Base-by-base conservation (phyloP, 768 basidiomycete species). In the Mrakia gelida region DNA sequence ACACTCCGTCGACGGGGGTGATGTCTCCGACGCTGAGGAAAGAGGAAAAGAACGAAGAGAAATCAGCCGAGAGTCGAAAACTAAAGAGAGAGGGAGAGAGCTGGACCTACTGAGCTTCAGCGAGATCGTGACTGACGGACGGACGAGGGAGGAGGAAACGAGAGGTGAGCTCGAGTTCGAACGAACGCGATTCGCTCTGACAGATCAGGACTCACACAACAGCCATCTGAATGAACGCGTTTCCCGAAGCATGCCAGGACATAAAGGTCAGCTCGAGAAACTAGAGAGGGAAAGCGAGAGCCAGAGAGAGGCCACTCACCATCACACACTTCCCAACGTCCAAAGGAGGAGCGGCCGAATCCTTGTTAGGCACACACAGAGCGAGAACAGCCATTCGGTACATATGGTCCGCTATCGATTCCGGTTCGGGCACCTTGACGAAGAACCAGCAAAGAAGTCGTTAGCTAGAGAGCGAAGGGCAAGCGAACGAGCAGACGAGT, bases 351-450 rank as follows among this genome's bases (percentile, higher is more conserved):
- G 93, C 92, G 11, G 94, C 87, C 18, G 70, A 28, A 0, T 86
- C 87, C n/a, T 85, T 72, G 81, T 93, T 93, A 0, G 93, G 90
- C 8, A 89, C 88, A 79, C 94, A 92, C 89, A 99, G 91, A 6
- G 94, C 91, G 62, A 98, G 88, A n/a, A 98, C 83, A 1, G 94
- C 91, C 96, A 99, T 98, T 68, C 96, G 82, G 80, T 83, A 83
- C 72, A 74, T 74, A 68, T 78, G 73, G 67, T 78, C 77, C 2
- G 71, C 72, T 63, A 78, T 74, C 10, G 72, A 73, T 54, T 96
- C 93, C 8, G 93, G 88, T 79, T 88, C 88, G 26, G 90, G 89
- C n/a, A 95, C 89, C 94, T 95, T 82, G 1, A 52, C 16, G 49
- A 52, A 21, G 21, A 13, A 3, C 38, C 38, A 38, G 49, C 15